phyloP scores from a whole-genome alignment of 1,139 yeast species.

The Protomyces gravidus region DNA sequence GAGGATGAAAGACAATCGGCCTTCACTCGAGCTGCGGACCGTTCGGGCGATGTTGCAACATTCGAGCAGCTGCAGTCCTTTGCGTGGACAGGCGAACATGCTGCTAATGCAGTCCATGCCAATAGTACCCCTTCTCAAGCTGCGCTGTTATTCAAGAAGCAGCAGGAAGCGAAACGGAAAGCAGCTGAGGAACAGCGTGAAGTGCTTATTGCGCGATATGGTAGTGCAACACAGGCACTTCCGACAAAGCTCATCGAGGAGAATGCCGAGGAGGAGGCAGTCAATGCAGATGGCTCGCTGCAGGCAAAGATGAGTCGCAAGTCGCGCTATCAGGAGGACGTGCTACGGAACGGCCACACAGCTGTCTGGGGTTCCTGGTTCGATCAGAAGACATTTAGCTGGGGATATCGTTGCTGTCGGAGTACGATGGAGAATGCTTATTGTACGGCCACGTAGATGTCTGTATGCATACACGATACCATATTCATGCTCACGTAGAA shows the following conservation, averaged over 20 bases:
- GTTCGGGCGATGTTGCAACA: constrained; percentile 44
- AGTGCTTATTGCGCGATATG: constrained; percentile 35
- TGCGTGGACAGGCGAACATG: constrained; percentile 31
- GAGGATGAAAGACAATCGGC: constrained; percentile 40
- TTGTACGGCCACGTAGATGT: constrained; percentile 38
- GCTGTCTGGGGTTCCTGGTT: constrained; percentile 52
- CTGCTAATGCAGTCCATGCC: constrained; percentile 40
- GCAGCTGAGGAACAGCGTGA: constrained; percentile 39
- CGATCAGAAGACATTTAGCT: constrained; percentile 42
- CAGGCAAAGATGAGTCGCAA: background rate
- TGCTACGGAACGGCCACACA: constrained; percentile 44
- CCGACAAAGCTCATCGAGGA: constrained; percentile 21
- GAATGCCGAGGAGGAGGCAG: constrained; percentile 31
- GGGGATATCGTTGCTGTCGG: constrained; percentile 53
- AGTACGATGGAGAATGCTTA: constrained; percentile 42
- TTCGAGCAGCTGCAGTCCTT: constrained; percentile 31
- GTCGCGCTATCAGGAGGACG: constrained; percentile 44
- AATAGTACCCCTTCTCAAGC: constrained; percentile 62
- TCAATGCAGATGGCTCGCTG: constrained; percentile 22
- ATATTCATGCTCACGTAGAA: too few relatives aligned
- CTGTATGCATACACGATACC: too few relatives aligned
- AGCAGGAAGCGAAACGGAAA: constrained; percentile 40
- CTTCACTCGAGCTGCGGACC: constrained; percentile 47
- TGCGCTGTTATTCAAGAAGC: constrained; percentile 47
- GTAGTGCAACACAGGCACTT: constrained; percentile 8